Percentiles rank a stretch among this genome's conserved stretches.
phyloP scores from a whole-genome alignment of 192 early-diverging fungal species.

The Coemansia sp. region DNA sequence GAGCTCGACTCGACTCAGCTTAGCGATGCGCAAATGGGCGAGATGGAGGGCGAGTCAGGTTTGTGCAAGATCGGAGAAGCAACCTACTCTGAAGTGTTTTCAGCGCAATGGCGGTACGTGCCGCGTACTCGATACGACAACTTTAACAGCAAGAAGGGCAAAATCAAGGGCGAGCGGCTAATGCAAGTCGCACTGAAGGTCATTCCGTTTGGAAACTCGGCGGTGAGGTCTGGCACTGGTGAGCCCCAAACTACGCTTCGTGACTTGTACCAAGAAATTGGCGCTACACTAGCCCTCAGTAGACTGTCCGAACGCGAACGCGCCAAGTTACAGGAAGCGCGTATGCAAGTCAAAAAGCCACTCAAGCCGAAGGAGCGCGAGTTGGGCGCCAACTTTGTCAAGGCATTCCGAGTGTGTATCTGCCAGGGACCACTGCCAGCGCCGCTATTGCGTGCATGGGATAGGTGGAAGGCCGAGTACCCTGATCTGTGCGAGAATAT shows the following conservation, averaged over 20 bases:
- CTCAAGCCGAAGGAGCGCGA: constrained; percentile 47
- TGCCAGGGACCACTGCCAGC: constrained; percentile 69
- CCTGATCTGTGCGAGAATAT: constrained; percentile 68
- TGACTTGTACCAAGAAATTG: constrained; percentile 67
- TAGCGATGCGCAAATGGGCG: constrained; percentile 34
- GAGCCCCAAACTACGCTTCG: constrained; percentile 56
- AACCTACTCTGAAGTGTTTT: constrained; percentile 82
- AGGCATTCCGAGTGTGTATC: constrained; percentile 63
- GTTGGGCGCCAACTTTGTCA: constrained; percentile 53
- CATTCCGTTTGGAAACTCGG: constrained; percentile 69
- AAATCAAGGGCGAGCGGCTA: constrained; percentile 51
- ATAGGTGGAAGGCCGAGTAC: constrained; percentile 62
- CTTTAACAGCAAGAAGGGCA: constrained; percentile 43
- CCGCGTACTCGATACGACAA: constrained; percentile 48
- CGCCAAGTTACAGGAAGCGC: constrained; percentile 37
- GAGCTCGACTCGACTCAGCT: constrained; percentile 18
- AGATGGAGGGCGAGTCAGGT: constrained; percentile 44
- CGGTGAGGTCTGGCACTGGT: constrained; percentile 47
- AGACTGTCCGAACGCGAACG: constrained; percentile 54
- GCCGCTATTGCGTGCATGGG: constrained; percentile 70
- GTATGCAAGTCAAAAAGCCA: constrained; percentile 44
- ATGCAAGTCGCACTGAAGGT: constrained; percentile 76
- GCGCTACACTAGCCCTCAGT: constrained; percentile 59
- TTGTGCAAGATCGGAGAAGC: constrained; percentile 82
- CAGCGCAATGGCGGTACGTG: constrained; percentile 52